Conservation (phyloP, 306 rosid genomes). For the Cucumis sativus region Cucumber_9930_V3 NC_026661.2:18812501-18813000, state of each 20-base stretch:
- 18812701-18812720: constrained; percentile 44
- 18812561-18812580: background rate
- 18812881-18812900: constrained; percentile 63
- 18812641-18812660: constrained; percentile 57
- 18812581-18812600: background rate
- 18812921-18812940: background rate
- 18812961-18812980: background rate
- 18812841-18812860: constrained; percentile 58
- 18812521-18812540: constrained; percentile 75
- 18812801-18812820: constrained; percentile 31
- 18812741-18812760: background rate
- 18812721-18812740: constrained; percentile 70
- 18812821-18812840: constrained; percentile 69
- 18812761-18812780: background rate
- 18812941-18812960: background rate
- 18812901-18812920: constrained; percentile 61
- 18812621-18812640: constrained; percentile 14
- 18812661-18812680: constrained; percentile 69
- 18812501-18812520: constrained; percentile 77
- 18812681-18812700: constrained; percentile 60
- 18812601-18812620: background rate
- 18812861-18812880: constrained; percentile 41
- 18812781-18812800: background rate
- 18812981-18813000: background rate
- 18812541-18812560: constrained; percentile 55